These are phyloP conservation scores for Lentinula sp. DNA, from an alignment of 768 basidiomycete species.

Conservation along the genomic window DNA sequence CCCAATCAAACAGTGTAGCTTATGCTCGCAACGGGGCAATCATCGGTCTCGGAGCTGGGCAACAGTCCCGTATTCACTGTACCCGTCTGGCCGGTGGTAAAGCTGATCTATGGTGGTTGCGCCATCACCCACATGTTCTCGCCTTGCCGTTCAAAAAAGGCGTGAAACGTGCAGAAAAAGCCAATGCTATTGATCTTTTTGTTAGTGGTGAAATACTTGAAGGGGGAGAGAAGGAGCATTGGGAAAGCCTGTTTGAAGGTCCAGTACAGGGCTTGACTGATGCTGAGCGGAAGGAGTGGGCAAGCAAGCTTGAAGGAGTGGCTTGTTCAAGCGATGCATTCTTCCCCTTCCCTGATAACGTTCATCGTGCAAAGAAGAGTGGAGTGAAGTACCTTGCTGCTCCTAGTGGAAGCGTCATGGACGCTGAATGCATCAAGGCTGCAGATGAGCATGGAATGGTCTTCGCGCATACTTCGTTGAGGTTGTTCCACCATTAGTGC, in stretches of 20 bases:
- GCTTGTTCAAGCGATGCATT: slow-evolving; percentile 96
- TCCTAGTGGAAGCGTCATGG: slow-evolving; percentile 94
- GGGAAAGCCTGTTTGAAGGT: slow-evolving; percentile 83
- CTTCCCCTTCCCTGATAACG: slow-evolving; percentile 99
- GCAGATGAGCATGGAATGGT: slow-evolving; percentile 91
- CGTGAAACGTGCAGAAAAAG: slow-evolving; percentile 95
- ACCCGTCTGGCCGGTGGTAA: slow-evolving; percentile 96
- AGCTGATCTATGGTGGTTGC: slow-evolving; percentile 99
- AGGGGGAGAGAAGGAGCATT: slow-evolving; percentile 83
- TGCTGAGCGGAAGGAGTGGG: slow-evolving; percentile 74
- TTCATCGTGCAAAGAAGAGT: slow-evolving; percentile 86
- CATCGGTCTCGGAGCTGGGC: slow-evolving; percentile 94
- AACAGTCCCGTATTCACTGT: slow-evolving; percentile 99
- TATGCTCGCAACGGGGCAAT: slow-evolving; percentile 91
- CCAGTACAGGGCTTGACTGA: slow-evolving; percentile 59
- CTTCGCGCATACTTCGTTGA: slow-evolving; percentile 82
- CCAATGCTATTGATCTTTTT: slow-evolving; percentile 96
- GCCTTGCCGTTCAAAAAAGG: slow-evolving; percentile 95
- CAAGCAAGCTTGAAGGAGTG: slow-evolving; percentile 70
- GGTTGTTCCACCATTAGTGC: slow-evolving; percentile 77
- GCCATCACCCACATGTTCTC: slow-evolving; percentile 93
- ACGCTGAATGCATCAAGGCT: slow-evolving; percentile 91
- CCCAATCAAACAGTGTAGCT: slow-evolving; percentile 97
- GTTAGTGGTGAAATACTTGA: slow-evolving; percentile 87
- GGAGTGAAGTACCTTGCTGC: slow-evolving; percentile 92